phyloP scores from a whole-genome alignment of 2,329 filamentous ascomycete species.

The Sarocladiaceae sp. region DNA sequence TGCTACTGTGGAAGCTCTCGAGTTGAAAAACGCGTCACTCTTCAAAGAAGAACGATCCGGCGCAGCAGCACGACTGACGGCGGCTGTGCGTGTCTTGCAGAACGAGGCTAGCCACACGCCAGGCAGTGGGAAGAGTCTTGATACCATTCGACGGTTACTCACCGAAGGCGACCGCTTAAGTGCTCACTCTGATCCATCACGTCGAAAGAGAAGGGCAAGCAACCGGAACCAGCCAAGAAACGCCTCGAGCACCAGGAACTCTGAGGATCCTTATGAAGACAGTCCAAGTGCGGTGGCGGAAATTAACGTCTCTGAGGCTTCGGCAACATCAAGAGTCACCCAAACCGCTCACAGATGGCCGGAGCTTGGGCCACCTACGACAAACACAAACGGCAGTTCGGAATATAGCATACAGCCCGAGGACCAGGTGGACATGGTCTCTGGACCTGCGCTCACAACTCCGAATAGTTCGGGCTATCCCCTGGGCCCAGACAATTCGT shows the following conservation, averaged over 20 bases:
- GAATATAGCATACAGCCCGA: neutral
- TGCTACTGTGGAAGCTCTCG: conserved; percentile 13
- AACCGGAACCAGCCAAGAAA: neutral
- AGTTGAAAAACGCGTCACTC: conserved; percentile 7
- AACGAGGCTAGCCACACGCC: conserved; percentile 13
- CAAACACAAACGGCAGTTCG: neutral
- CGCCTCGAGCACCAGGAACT: neutral
- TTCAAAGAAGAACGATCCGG: neutral
- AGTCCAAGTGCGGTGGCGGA: no score
- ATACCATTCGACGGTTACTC: conserved; percentile 11
- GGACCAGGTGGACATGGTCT: no score
- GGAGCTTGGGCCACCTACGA: neutral
- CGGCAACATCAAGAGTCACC: no score
- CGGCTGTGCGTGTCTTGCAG: conserved; percentile 10
- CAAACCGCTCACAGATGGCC: no score
- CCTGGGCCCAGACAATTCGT: no score
- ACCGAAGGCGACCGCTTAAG: neutral
- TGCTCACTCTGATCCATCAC: neutral
- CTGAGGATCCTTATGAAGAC: no score
- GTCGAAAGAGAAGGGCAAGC: neutral
- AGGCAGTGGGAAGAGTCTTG: conserved; percentile 12
- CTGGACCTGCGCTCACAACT: no score
- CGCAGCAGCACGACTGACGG: conserved; percentile 5
- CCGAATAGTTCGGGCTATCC: no score
- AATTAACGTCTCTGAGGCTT: no score